Percentiles rank a stretch among this genome's conserved stretches.
Evolutionary conservation across 345 rosid species (phyloP).

Genomic region (Psidium guajava): DNA sequence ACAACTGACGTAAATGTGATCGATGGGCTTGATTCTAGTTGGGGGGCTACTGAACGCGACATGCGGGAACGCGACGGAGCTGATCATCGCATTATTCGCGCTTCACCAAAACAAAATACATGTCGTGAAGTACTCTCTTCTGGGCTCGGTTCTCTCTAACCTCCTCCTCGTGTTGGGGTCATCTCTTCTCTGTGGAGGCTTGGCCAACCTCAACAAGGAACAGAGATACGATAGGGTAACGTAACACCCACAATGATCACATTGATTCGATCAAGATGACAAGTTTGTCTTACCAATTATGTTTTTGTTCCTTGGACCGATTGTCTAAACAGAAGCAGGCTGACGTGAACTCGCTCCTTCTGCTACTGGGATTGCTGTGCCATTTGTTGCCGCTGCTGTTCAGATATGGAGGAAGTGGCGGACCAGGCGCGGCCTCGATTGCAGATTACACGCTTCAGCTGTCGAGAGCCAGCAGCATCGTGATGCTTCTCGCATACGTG

Average conservation of each 20-base stretch:
- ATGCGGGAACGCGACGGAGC: slow-evolving; percentile 90
- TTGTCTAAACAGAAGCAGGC: slow-evolving; percentile 60
- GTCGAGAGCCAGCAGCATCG: slow-evolving; percentile 76
- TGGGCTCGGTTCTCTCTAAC: slow-evolving; percentile 88
- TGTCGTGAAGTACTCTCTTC: slow-evolving; percentile 66
- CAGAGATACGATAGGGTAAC: slow-evolving; percentile 72
- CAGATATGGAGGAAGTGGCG: slow-evolving; percentile 13
- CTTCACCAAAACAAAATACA: slow-evolving; percentile 54
- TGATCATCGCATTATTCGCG: slow-evolving; percentile 86
- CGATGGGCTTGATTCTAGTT: slow-evolving; percentile 29
- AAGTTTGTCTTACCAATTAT: background rate
- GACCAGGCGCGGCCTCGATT: slow-evolving; percentile 14
- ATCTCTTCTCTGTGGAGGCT: slow-evolving; percentile 76
- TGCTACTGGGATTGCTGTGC: slow-evolving; percentile 68
- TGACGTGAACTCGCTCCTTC: slow-evolving; percentile 63
- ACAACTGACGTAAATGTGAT: background rate
- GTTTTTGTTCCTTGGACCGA: background rate
- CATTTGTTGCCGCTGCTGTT: slow-evolving; percentile 65
- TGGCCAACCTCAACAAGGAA: slow-evolving; percentile 65
- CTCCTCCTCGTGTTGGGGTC: slow-evolving; percentile 84
- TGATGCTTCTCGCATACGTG: slow-evolving; percentile 69
- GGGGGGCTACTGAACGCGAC: slow-evolving; percentile 95
- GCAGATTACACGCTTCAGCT: slow-evolving; percentile 30
- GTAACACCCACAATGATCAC: background rate
- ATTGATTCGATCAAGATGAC: background rate